These are phyloP conservation scores for Podospora conica DNA, from an alignment of 495 filamentous ascomycete species.

Conservation along the genomic window DNA sequence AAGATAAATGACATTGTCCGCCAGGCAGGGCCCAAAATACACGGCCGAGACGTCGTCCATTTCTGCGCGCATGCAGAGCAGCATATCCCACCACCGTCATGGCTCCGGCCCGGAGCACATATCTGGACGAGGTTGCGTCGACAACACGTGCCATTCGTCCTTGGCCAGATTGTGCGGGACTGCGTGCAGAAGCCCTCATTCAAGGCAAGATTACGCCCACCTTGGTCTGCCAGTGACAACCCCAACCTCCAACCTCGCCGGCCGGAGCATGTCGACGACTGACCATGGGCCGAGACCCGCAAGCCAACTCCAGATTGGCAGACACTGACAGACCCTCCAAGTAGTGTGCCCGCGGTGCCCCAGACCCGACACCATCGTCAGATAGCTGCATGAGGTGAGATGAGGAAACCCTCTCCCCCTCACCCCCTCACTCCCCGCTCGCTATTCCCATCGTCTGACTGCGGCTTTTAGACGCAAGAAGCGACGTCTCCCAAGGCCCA, in stretches of 20 bases:
- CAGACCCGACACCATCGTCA: neutral
- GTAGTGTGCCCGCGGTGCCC: neutral
- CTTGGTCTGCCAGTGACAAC: conserved; percentile 5
- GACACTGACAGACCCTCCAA: neutral
- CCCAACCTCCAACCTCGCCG: conserved; percentile 1
- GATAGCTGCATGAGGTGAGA: conserved; percentile 7
- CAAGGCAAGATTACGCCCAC: conserved; percentile 11
- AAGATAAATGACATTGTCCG: conserved; percentile 3
- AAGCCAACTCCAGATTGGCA: conserved; percentile 8
- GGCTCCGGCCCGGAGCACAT: neutral
- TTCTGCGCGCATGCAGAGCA: conserved; percentile 8
- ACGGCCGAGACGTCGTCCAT: neutral
- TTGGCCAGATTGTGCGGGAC: conserved; percentile 3
- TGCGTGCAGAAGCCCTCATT: conserved; percentile 5
- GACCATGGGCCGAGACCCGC: neutral
- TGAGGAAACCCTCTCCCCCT: neutral
- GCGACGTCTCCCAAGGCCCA: conserved; percentile 11
- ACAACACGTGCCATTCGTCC: conserved; percentile 4
- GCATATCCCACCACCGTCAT: neutral
- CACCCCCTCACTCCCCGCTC: neutral
- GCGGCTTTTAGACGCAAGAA: conserved; percentile 22
- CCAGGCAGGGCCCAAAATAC: neutral
- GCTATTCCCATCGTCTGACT: conserved; percentile 9
- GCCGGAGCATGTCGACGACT: conserved; percentile 2
- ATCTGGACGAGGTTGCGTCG: neutral